Evolutionary conservation across 225 moss, liverwort and hornwort species (phyloP), one percentile per base, ranked within the genome.

Genomic region (Ulota crispa): DNA sequence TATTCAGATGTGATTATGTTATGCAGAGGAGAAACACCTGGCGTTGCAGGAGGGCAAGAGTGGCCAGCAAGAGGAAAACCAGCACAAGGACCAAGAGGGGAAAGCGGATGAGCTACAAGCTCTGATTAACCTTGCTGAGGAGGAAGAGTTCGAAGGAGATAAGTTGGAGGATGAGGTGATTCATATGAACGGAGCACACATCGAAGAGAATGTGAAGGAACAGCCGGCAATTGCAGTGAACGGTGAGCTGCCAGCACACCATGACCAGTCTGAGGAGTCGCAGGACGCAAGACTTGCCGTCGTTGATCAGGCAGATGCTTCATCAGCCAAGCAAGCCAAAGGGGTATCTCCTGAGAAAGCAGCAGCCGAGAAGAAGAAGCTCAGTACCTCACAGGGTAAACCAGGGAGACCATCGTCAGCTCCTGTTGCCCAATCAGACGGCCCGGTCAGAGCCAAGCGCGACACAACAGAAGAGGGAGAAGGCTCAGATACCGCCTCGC

Each of bases 131-230:
- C 88, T 93, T 47, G 89, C 89, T 41, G 91, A 93, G 64, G 83
- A 83, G 82, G 93, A 85, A 78, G 93, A 91, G 91, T 95, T 87
- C 39, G 89, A 88, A 80, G 87, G 41, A 56, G 88, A 87, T 31
- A 85, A 89, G 55, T 74, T 76, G 77, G 89, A 86, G 69, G 89
- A 78, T 50, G 87, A 78, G 56, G 76, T 68, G 81, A 86, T 76
- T 70, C 72, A 85, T 19, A 80, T 54, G 23, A 89, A 81, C 7
- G 84, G 76, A 78, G 37, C 55, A 55, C 75, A 75, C 23, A 68
- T 75, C 26, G 89, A 80, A 75, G 89, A 83, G 4, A 32, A 50
- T 60, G 68, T 79, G 68, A 55, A 52, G 6, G 82, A 75, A 37
- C 66, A 79, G 30, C 52, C 73, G 36, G 50, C 47, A 80, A 26